Evolutionary conservation across 169 alveolate genomes (phyloP).

Genomic region (Eimeria necatrix): DNA sequence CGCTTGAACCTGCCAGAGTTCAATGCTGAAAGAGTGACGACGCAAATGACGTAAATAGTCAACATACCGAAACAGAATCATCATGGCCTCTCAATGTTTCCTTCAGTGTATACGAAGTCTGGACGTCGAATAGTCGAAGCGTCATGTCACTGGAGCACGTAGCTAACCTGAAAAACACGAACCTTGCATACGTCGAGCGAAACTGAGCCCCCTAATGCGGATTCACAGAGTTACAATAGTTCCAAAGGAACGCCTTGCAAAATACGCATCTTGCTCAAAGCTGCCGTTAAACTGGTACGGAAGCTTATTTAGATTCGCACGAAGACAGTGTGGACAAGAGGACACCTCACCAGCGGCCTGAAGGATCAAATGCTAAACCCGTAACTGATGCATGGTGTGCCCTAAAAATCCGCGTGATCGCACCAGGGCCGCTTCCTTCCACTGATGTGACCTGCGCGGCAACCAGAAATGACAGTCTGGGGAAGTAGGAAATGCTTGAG

Average conservation of each 20-base stretch:
- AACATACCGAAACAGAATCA: constrained; percentile 59
- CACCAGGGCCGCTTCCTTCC: constrained; percentile 34
- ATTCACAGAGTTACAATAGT: too few relatives aligned
- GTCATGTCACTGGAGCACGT: constrained; percentile 68
- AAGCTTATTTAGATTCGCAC: too few relatives aligned
- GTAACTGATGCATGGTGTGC: constrained; percentile 68
- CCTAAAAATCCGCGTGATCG: constrained; percentile 16
- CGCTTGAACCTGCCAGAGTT: too few relatives aligned
- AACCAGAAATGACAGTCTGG: background rate
- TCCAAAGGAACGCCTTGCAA: too few relatives aligned
- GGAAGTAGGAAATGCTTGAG: background rate
- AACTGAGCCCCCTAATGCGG: too few relatives aligned
- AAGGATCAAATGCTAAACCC: constrained; percentile 56
- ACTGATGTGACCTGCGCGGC: constrained; percentile 29
- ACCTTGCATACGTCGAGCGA: too few relatives aligned
- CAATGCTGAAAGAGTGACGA: too few relatives aligned
- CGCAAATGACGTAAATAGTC: too few relatives aligned
- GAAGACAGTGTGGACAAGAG: too few relatives aligned
- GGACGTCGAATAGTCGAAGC: constrained; percentile 65
- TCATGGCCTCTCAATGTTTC: constrained; percentile 54
- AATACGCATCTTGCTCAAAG: too few relatives aligned
- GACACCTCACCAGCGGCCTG: constrained; percentile 71
- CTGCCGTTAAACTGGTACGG: too few relatives aligned
- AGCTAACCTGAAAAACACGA: constrained; percentile 13
- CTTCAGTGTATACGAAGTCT: constrained; percentile 55